Conservation (phyloP, 2,329 filamentous ascomycete species). For the Neoscytalidium dimidiatum region DNA sequence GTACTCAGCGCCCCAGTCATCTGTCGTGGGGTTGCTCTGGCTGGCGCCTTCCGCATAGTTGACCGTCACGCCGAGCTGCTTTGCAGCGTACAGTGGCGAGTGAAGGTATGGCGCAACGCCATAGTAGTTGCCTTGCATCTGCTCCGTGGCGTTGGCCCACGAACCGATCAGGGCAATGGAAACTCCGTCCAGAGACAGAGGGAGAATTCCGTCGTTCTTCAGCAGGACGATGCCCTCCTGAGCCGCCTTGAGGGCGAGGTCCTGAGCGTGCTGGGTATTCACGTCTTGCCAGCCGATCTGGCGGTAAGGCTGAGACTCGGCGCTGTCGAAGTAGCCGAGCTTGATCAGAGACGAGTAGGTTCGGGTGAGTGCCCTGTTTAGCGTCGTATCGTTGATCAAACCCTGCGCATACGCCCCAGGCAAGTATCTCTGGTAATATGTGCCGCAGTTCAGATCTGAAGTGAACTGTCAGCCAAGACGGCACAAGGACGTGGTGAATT, state of each 20-base stretch:
- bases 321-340: conserved; percentile 60
- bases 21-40: conserved; percentile 32
- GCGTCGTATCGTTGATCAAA: conserved; percentile 46
- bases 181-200: conserved; percentile 41
- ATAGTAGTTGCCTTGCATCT: conserved; percentile 59
- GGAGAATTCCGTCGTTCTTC: conserved; percentile 55
- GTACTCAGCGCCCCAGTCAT: conserved; percentile 24
- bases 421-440: conserved; percentile 49
- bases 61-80: conserved; percentile 48
- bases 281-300: conserved; percentile 59
- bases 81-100: conserved; percentile 55
- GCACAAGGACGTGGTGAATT: neutral
- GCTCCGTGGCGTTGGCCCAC: conserved; percentile 59
- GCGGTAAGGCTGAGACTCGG: conserved; percentile 50
- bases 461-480: neutral
- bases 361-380: conserved; percentile 54
- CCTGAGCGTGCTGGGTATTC: conserved; percentile 54
- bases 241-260: conserved; percentile 58
- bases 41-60: conserved; percentile 46
- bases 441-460: conserved; percentile 54
- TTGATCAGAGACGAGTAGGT: conserved; percentile 56
- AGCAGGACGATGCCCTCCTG: conserved; percentile 51
- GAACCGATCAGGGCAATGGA: conserved; percentile 59
- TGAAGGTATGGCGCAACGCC: conserved; percentile 59
- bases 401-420: conserved; percentile 45